Conservation (phyloP, 2,329 filamentous ascomycete genomes). For the Parastagonospora nodorum region DNA sequence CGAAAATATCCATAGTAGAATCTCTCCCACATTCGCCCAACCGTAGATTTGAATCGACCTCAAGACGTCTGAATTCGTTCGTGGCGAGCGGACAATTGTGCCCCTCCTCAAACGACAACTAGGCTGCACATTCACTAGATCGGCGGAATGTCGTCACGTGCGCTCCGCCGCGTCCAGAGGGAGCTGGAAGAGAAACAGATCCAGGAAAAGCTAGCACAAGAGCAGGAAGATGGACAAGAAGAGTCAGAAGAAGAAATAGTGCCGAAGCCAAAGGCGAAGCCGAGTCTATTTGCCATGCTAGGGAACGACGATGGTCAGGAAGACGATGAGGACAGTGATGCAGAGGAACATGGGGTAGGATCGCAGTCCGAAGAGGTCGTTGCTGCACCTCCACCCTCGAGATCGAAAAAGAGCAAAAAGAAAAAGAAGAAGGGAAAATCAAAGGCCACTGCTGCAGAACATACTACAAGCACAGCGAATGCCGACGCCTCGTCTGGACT, state of each 20-base stretch:
- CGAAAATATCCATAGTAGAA: not conserved
- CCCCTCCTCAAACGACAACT: not conserved
- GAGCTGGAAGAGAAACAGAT: slow-evolving; percentile 64
- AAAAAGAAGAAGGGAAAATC: slow-evolving; percentile 65
- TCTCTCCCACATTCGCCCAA: not conserved
- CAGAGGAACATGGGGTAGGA: slow-evolving; percentile 39
- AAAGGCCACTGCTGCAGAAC: slow-evolving; percentile 38
- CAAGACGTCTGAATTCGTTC: too few species aligned
- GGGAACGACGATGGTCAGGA: slow-evolving; percentile 47
- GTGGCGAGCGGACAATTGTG: too few species aligned
- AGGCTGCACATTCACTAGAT: slow-evolving; percentile 2
- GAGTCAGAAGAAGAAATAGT: slow-evolving; percentile 47
- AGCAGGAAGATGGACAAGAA: slow-evolving; percentile 42
- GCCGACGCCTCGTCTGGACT: slow-evolving; percentile 42
- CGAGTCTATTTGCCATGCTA: slow-evolving; percentile 55
- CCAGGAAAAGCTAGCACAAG: slow-evolving; percentile 46
- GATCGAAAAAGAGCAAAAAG: slow-evolving; percentile 57
- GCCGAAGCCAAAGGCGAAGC: slow-evolving; percentile 36
- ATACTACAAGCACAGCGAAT: slow-evolving; percentile 18
- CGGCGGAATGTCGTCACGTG: slow-evolving; percentile 66
- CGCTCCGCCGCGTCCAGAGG: slow-evolving; percentile 67
- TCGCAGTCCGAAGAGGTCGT: slow-evolving; percentile 35
- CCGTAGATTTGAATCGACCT: too few species aligned
- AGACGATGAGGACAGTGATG: slow-evolving; percentile 43
- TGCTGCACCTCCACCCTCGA: slow-evolving; percentile 39